Percentiles rank a stretch among this genome's conserved stretches.
Evolutionary conservation across 768 basidiomycete genomes (phyloP).

Genomic region (Hypsizygus marmoreus): DNA sequence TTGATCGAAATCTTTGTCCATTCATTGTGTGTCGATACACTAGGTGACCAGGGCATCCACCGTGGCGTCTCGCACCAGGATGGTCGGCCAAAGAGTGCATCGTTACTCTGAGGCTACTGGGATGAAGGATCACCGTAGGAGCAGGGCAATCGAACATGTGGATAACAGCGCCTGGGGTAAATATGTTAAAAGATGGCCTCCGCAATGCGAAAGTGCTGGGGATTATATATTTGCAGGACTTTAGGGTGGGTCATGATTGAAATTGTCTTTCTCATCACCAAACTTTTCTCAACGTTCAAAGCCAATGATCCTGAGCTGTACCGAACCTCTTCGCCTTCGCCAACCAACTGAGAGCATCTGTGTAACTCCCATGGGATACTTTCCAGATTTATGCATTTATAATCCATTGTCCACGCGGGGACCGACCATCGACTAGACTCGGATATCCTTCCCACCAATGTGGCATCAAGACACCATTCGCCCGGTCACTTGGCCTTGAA

Average conservation of each 20-base stretch:
- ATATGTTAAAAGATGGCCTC: conserved; percentile 68
- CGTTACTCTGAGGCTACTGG: conserved; percentile 57
- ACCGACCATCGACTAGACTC: too few relatives aligned
- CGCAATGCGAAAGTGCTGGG: neutral
- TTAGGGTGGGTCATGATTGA: conserved; percentile 47
- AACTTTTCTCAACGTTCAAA: too few relatives aligned
- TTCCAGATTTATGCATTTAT: too few relatives aligned
- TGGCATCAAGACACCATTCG: too few relatives aligned
- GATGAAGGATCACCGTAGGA: conserved; percentile 51
- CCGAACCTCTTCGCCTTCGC: too few relatives aligned
- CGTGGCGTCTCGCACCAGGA: conserved; percentile 35
- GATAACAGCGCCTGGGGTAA: conserved; percentile 51
- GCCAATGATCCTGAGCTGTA: too few relatives aligned
- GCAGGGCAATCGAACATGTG: conserved; percentile 55
- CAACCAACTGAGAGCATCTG: too few relatives aligned
- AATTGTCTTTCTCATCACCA: too few relatives aligned
- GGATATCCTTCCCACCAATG: too few relatives aligned
- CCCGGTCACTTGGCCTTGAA: too few relatives aligned
- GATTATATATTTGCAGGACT: conserved; percentile 18
- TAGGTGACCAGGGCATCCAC: conserved; percentile 65
- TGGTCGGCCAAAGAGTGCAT: conserved; percentile 65
- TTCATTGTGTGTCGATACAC: conserved; percentile 48
- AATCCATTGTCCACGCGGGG: too few relatives aligned
- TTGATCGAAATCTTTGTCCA: neutral
- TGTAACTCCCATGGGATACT: too few relatives aligned